A percentile compares a stretch with the other conserved stretches of the same genome.
Evolutionary conservation across 495 filamentous ascomycete species (phyloP).

Genomic region (Aspergillus diversus): DNA sequence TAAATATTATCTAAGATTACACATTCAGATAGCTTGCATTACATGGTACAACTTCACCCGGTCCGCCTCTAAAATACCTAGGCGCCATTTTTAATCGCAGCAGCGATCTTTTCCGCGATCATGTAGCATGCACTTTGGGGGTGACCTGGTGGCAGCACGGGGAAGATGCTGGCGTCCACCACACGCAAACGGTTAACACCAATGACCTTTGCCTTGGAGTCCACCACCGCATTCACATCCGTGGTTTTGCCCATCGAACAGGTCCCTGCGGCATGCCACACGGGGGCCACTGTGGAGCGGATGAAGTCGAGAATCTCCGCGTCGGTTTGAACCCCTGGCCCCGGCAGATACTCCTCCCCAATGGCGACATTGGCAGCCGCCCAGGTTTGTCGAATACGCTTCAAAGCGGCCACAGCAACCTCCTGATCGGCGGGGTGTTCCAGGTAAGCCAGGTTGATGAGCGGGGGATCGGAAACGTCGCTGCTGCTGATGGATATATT

Average conservation of each 20-base stretch:
- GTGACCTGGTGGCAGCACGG: slow-evolving; percentile 27
- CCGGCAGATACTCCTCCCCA: slow-evolving; percentile 48
- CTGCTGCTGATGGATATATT: slow-evolving; percentile 50
- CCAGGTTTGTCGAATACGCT: slow-evolving; percentile 37
- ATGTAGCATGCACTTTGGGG: not conserved
- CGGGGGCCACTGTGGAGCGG: slow-evolving; percentile 49
- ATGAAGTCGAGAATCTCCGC: slow-evolving; percentile 49
- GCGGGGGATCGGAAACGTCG: slow-evolving; percentile 38
- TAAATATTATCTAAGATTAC: no score
- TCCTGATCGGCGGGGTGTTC: slow-evolving; percentile 46
- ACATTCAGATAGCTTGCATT: no score
- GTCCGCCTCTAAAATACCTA: no score
- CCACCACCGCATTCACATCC: slow-evolving; percentile 58
- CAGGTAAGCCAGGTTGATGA: slow-evolving; percentile 55
- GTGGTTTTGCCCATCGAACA: slow-evolving; percentile 53
- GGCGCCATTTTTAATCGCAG: not conserved
- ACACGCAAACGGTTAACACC: slow-evolving; percentile 54
- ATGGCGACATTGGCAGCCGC: not conserved
- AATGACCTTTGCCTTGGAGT: slow-evolving; percentile 55
- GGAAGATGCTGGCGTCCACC: slow-evolving; percentile 61
- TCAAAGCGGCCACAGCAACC: slow-evolving; percentile 48
- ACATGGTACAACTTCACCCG: no score
- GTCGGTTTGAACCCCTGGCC: slow-evolving; percentile 35
- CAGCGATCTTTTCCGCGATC: slow-evolving; percentile 17
- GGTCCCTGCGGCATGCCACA: slow-evolving; percentile 56